Evolutionary conservation across 805 yeast species (phyloP).

Genomic region (Wickerhamomyces kurtzmanii): DNA sequence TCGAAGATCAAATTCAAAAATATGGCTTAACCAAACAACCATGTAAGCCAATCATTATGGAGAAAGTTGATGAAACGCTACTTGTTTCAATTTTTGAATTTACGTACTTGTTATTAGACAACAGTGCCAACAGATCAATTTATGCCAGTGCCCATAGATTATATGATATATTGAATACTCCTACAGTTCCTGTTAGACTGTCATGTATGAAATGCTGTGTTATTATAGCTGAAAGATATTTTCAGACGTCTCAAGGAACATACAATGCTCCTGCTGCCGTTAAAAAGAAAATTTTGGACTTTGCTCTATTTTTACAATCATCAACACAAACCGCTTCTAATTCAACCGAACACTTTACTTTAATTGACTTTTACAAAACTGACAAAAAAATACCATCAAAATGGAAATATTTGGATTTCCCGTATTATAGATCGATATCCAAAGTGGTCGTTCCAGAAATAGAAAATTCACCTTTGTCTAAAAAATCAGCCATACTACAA

Average conservation of each 20-base stretch:
- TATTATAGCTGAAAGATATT: constrained; percentile 50
- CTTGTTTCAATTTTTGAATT: constrained; percentile 48
- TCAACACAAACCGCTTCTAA: constrained; percentile 24
- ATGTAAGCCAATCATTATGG: constrained; percentile 36
- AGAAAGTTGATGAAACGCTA: constrained; percentile 32
- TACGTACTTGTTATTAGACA: constrained; percentile 52
- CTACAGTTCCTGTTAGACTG: constrained; percentile 48
- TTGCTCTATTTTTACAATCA: constrained; percentile 49
- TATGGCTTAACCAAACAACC: constrained; percentile 38
- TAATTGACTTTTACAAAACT: constrained; percentile 35
- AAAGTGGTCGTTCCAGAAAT: constrained; percentile 5
- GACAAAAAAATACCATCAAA: constrained; percentile 37
- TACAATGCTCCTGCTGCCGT: too few relatives aligned
- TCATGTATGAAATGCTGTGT: constrained; percentile 53
- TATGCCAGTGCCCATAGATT: constrained; percentile 61
- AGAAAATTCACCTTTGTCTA: too few relatives aligned
- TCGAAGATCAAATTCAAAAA: constrained; percentile 42
- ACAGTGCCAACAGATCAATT: constrained; percentile 57
- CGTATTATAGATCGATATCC: constrained; percentile 31
- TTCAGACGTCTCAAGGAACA: constrained; percentile 30
- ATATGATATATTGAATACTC: constrained; percentile 45
- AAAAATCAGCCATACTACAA: constrained; percentile 6
- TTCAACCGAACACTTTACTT: constrained; percentile 27
- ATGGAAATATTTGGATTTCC: constrained; percentile 47
- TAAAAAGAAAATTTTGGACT: constrained; percentile 36